phyloP scores from a whole-genome alignment of 2,329 filamentous ascomycete genomes.

The Paraconiothyrium sp. region DNA sequence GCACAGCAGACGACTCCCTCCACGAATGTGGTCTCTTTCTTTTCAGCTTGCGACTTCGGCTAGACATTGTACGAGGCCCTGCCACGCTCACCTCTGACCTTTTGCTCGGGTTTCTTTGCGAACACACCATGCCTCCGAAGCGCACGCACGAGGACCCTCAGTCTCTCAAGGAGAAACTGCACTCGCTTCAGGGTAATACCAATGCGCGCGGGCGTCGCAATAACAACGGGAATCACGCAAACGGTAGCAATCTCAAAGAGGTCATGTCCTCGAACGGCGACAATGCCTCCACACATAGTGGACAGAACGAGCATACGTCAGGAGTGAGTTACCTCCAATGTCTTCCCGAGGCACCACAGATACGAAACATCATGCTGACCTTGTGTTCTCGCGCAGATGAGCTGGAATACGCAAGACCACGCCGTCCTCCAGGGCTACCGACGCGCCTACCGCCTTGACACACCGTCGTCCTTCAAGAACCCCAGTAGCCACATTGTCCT shows the following conservation, averaged over 20 bases:
- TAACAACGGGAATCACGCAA: constrained; percentile 35
- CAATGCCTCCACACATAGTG: constrained; percentile 47
- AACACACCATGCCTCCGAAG: constrained; percentile 50
- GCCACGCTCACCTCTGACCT: constrained; percentile 15
- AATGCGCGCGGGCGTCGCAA: constrained; percentile 52
- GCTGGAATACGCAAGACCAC: constrained; percentile 75
- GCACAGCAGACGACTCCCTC: constrained; percentile 23
- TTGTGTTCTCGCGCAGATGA: constrained; percentile 51
- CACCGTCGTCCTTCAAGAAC: constrained; percentile 73
- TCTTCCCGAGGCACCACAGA: constrained; percentile 11
- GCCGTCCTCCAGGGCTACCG: constrained; percentile 78
- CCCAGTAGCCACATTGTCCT: constrained; percentile 61
- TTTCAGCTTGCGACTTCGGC: constrained; percentile 20
- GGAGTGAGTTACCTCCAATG: constrained; percentile 39
- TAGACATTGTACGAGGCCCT: constrained; percentile 25
- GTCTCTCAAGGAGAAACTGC: constrained; percentile 55
- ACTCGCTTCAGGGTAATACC: constrained; percentile 49
- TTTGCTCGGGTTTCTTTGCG: neutral
- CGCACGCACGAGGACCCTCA: constrained; percentile 52
- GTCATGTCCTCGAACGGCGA: constrained; percentile 45
- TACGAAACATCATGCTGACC: constrained; percentile 26
- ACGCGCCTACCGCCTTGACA: constrained; percentile 75
- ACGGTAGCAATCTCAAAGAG: constrained; percentile 50
- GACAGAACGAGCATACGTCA: constrained; percentile 46
- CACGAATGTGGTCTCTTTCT: constrained; percentile 26